Evolutionary conservation across 2,329 filamentous ascomycete species (phyloP), one percentile per base, ranked within the genome.

Genomic region (Nothopassalora personata): DNA sequence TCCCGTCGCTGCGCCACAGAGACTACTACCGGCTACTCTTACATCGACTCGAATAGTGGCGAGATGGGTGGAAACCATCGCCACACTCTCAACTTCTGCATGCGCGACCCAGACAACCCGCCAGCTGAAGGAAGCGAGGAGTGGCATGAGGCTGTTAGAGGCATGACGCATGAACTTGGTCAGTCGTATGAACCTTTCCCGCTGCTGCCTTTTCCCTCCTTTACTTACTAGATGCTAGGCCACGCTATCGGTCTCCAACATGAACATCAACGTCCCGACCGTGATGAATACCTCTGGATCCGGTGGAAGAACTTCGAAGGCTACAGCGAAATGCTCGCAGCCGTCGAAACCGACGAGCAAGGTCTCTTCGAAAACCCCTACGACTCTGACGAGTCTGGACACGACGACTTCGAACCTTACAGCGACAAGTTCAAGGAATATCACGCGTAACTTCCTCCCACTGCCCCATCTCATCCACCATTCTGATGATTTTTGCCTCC

Each of bases 91-190:
- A 51, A 53, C 4, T 57, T 63, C 39, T 57, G 56, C 9, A 39
- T 31, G 5, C 55, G 51, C 15, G 50, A 56, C 9, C 52, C 48
- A 4, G 27, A 39, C 4, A 30, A 54, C 51, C 13, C n/a, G 11
- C 39, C 39, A 13, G 39, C 39, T 4, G 39, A 39, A 7, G 31
- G 53, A 33, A 47, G 36, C 6, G 34, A 23, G 15, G 39, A 43
- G 39, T 43, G 39, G 39, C 39, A 43, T 43, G 5, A 27, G n/a
- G 61, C 56, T 3, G 46, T 46, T 5, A 53, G 58, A 5, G 49
- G 4, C 10, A 61, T 65, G 54, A 48, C 61, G 0, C 63, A 65
- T 47, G 63, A 65, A 45, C 48, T 64, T 34, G 63, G 61, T 62
- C 58, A n/a, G 47, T 11, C 23, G 3, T 23, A 23, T 23, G 2